phyloP scores from a whole-genome alignment of 345 rosid genomes.

The Eucalyptus sideroxylon region DNA sequence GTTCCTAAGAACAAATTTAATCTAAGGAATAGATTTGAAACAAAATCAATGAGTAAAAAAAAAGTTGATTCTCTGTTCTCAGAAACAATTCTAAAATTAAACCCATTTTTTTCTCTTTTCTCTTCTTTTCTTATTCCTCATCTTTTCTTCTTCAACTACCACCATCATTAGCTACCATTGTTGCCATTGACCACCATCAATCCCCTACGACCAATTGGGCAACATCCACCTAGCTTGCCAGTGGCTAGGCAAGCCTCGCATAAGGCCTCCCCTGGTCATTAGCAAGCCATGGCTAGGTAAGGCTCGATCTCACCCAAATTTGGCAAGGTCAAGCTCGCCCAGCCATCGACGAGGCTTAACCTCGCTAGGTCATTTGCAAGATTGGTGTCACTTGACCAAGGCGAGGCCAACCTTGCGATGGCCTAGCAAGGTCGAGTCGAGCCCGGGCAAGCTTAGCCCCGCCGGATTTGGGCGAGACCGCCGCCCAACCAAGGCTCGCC shows the following conservation, averaged over 20 bases:
- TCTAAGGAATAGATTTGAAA: accelerated
- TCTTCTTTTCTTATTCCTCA: too few species aligned
- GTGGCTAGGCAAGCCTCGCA: accelerated
- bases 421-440: accelerated
- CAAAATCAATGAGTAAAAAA: accelerated
- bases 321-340: accelerated
- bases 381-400: too few species aligned
- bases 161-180: too few species aligned
- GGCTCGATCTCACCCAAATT: accelerated
- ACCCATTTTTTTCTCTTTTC: too few species aligned
- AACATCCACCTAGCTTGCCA: accelerated
- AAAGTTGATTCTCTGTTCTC: accelerated
- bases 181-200: accelerated
- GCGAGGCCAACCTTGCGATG: accelerated
- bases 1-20: accelerated
- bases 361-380: accelerated
- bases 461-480: accelerated
- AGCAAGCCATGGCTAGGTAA: accelerated
- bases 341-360: accelerated
- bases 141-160: accelerated
- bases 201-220: accelerated
- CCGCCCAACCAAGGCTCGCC: accelerated
- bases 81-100: accelerated
- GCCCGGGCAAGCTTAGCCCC: accelerated
- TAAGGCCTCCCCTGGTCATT: accelerated